phyloP scores from a whole-genome alignment of 129 eudicot species.

The Chrysanthemum seticuspe region DNA sequence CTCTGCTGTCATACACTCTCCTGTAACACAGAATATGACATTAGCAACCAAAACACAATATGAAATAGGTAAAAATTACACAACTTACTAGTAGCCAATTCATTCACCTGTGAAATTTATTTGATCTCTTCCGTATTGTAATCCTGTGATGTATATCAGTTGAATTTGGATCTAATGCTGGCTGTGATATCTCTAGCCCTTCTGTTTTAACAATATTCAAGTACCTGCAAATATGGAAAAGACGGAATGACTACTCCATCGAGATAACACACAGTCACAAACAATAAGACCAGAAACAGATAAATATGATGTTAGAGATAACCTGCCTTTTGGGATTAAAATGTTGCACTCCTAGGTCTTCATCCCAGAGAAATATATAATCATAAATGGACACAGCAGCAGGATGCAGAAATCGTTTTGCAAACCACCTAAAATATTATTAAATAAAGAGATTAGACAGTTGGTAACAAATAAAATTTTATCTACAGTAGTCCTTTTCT shows the following conservation, averaged over 20 bases:
- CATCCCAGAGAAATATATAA: slow-evolving; percentile 95
- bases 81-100: background rate
- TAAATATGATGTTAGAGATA: slow-evolving; percentile 6
- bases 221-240: slow-evolving; percentile 46
- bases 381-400: slow-evolving; percentile 79
- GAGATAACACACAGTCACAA: background rate
- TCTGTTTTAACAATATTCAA: slow-evolving; percentile 66
- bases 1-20: slow-evolving; percentile 80
- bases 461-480: slow-evolving; percentile 6
- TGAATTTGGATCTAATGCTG: slow-evolving; percentile 94
- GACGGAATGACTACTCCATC: background rate
- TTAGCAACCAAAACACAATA: slow-evolving; percentile 4
- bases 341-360: slow-evolving; percentile 80
- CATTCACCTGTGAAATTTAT: slow-evolving; percentile 66
- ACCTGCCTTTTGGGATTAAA: slow-evolving; percentile 83
- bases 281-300: background rate
- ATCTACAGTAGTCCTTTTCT: background rate
- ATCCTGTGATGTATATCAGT: slow-evolving; percentile 95
- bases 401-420: slow-evolving; percentile 94
- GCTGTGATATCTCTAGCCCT: slow-evolving; percentile 92
- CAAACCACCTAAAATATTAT: slow-evolving; percentile 77
- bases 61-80: background rate
- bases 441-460: background rate
- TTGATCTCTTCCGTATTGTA: slow-evolving; percentile 62
- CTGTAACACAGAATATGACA: slow-evolving; percentile 35